A percentile compares a stretch with the other conserved stretches of the same genome.
These are phyloP conservation scores for Durio zibethinus DNA, from an alignment of 345 rosid species.

Conservation along the genomic window DNA sequence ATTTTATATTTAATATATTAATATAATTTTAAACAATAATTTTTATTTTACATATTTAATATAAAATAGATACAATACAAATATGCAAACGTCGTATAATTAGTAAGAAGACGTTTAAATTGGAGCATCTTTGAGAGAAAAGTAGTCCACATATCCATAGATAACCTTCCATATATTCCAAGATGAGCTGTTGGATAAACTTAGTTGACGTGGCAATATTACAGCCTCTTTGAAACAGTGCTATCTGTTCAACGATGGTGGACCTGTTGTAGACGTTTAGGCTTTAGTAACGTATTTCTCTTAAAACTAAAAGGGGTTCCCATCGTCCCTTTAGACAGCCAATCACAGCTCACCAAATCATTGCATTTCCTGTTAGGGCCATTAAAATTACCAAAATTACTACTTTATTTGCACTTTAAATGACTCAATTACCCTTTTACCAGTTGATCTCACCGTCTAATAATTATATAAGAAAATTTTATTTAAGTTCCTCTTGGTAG, in stretches of 20 bases:
- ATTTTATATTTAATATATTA: too few species aligned
- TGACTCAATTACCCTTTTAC: neutral
- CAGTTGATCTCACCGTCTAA: neutral
- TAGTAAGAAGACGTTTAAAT: neutral
- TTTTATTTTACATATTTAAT: too few species aligned
- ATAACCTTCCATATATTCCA: constrained; percentile 1
- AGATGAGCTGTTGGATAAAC: neutral
- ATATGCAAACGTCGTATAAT: too few species aligned
- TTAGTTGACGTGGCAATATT: constrained; percentile 1
- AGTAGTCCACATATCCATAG: neutral
- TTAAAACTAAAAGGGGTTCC: neutral
- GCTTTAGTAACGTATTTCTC: neutral
- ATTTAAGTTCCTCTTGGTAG: constrained; percentile 10
- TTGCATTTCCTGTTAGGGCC: constrained; percentile 4
- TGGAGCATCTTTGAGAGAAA: neutral
- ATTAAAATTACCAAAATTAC: neutral
- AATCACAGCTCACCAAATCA: constrained; percentile 32
- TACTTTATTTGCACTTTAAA: neutral
- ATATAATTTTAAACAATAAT: too few species aligned
- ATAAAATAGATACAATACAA: too few species aligned
- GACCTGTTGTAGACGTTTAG: neutral
- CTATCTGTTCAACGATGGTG: neutral
- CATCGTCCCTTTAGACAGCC: constrained; percentile 27
- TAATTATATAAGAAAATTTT: neutral
- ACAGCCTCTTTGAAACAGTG: constrained; percentile 8